Percentiles rank a stretch among this genome's conserved stretches.
Evolutionary conservation across 805 yeast species (phyloP).

Genomic region (Candida vaughaniae): DNA sequence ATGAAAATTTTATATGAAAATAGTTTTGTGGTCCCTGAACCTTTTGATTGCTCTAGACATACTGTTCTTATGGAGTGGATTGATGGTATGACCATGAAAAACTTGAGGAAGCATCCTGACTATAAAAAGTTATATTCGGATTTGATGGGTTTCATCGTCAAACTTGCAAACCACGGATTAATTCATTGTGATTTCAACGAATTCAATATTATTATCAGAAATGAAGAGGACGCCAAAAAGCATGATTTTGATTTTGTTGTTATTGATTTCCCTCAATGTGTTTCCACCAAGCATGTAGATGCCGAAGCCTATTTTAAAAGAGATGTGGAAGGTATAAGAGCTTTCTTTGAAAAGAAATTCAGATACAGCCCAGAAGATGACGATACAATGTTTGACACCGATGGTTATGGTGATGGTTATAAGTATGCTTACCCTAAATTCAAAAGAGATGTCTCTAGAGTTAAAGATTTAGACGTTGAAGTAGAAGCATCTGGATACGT

Average conservation of each 20-base stretch:
- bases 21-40: slow-evolving; percentile 85
- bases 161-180: slow-evolving; percentile 81
- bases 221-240: slow-evolving; percentile 48
- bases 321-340: slow-evolving; percentile 87
- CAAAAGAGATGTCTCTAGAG: slow-evolving; percentile 69
- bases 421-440: slow-evolving; percentile 77
- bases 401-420: slow-evolving; percentile 80
- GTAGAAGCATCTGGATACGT: slow-evolving; percentile 89
- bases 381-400: slow-evolving; percentile 68
- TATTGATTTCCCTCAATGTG: slow-evolving; percentile 98
- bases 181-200: slow-evolving; percentile 98
- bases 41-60: slow-evolving; percentile 88
- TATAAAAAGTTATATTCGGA: slow-evolving; percentile 75
- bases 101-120: slow-evolving; percentile 66
- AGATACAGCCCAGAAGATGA: slow-evolving; percentile 71
- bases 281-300: slow-evolving; percentile 86
- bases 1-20: slow-evolving; percentile 71
- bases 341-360: slow-evolving; percentile 77
- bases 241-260: slow-evolving; percentile 75
- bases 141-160: slow-evolving; percentile 82
- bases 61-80: slow-evolving; percentile 91
- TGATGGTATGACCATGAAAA: slow-evolving; percentile 87
- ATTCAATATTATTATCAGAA: slow-evolving; percentile 86
- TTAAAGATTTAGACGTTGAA: slow-evolving; percentile 71
- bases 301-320: slow-evolving; percentile 86